These are phyloP conservation scores for Musa schizocarpa DNA, from an alignment of 176 grass and related monocot species.

Conservation along the genomic window DNA sequence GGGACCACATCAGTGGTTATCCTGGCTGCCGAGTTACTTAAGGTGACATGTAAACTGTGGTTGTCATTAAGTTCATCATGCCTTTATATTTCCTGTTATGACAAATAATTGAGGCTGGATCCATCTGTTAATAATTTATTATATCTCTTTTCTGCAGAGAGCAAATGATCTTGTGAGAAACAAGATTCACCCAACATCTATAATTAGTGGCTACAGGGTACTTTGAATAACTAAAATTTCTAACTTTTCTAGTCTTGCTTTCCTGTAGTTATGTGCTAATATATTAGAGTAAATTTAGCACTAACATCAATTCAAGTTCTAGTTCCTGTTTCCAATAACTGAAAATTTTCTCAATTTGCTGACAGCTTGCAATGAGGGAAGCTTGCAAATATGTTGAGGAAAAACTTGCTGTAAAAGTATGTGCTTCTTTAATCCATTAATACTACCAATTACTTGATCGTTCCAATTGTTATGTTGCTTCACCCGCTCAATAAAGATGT, in stretches of 20 bases:
- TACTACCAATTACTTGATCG: background rate
- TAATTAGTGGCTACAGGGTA: slow-evolving; percentile 94
- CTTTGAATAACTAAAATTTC: background rate
- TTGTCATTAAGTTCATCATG: background rate
- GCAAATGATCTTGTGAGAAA: slow-evolving; percentile 86
- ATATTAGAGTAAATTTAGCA: slow-evolving; percentile 6
- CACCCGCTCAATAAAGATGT: slow-evolving; percentile 6
- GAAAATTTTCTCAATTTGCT: background rate
- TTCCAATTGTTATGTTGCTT: background rate
- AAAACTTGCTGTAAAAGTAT: slow-evolving; percentile 72
- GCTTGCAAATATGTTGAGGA: slow-evolving; percentile 95
- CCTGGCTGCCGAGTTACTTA: slow-evolving; percentile 80
- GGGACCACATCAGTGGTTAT: slow-evolving; percentile 85
- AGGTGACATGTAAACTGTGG: slow-evolving; percentile 32
- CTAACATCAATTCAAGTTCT: no score
- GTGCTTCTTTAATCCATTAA: background rate
- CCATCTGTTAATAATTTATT: background rate
- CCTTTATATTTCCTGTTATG: no score
- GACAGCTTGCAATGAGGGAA: slow-evolving; percentile 91
- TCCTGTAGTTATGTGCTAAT: background rate
- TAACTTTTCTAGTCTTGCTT: background rate
- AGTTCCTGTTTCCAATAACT: background rate
- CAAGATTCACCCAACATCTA: slow-evolving; percentile 93
- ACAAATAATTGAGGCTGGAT: background rate
- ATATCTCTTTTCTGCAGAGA: slow-evolving; percentile 40